These are phyloP conservation scores for Colletotrichum incanum DNA, from an alignment of 2,329 filamentous ascomycete genomes.

Conservation along the genomic window DNA sequence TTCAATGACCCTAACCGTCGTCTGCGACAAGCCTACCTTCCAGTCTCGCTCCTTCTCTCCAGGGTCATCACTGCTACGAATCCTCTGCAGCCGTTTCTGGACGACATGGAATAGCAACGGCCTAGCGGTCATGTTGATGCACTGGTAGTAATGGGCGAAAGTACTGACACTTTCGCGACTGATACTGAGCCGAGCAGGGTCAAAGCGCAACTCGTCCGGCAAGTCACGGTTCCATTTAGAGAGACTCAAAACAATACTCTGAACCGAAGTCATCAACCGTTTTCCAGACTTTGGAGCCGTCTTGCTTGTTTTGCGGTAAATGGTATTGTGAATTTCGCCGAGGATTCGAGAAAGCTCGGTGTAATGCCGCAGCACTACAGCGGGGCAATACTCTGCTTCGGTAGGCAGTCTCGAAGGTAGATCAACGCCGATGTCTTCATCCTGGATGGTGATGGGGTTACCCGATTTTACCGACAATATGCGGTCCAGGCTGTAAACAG, in stretches of 20 bases:
- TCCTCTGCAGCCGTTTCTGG: constrained; percentile 46
- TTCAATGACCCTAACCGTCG: constrained; percentile 52
- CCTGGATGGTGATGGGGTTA: constrained; percentile 50
- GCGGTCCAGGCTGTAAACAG: constrained; percentile 53
- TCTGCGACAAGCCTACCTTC: constrained; percentile 49
- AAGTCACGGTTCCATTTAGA: constrained; percentile 65
- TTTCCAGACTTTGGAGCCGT: constrained; percentile 59
- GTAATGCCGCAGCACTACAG: constrained; percentile 49
- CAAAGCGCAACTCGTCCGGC: constrained; percentile 63
- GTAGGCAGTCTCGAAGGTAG: constrained; percentile 49
- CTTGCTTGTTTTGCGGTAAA: constrained; percentile 62
- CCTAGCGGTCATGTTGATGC: constrained; percentile 53
- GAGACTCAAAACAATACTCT: constrained; percentile 65
- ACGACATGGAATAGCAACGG: constrained; percentile 52
- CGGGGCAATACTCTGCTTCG: constrained; percentile 50
- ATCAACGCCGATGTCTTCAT: constrained; percentile 54
- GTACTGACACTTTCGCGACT: constrained; percentile 63
- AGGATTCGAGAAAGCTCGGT: constrained; percentile 51
- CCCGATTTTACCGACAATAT: constrained; percentile 53
- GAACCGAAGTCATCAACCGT: constrained; percentile 64
- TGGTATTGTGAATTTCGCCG: constrained; percentile 51
- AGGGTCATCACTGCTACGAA: constrained; percentile 33
- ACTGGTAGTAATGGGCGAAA: constrained; percentile 53
- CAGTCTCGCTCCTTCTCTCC: constrained; percentile 35
- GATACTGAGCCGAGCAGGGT: constrained; percentile 61